Evolutionary conservation across 441 rosid species (phyloP).

Genomic region (Erodium chrysanthum): DNA sequence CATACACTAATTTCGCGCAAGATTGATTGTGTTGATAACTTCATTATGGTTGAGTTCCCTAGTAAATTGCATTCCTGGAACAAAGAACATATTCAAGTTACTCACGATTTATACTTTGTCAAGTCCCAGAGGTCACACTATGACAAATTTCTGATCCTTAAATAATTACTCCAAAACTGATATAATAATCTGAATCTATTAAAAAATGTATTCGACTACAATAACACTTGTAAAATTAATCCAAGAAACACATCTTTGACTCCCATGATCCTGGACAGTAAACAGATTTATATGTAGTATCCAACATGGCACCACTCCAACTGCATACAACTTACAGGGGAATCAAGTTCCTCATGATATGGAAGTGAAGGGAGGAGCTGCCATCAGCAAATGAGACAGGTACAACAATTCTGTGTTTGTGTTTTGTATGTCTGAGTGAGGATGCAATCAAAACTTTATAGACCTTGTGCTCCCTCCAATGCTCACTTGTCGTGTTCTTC

Average conservation of each 20-base stretch:
- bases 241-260: background rate
- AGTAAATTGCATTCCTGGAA: too few species aligned
- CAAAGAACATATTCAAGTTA: too few species aligned
- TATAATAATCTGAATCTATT: too few species aligned
- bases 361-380: background rate
- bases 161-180: too few species aligned
- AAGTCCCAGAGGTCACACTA: too few species aligned
- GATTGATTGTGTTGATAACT: too few species aligned
- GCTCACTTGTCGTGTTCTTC: conserved; percentile 65
- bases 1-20: too few species aligned
- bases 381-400: background rate
- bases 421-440: background rate
- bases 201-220: too few species aligned
- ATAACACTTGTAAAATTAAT: background rate
- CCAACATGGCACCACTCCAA: background rate
- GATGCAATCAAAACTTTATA: conserved; percentile 1
- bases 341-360: background rate
- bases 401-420: background rate
- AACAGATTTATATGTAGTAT: background rate
- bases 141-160: too few species aligned
- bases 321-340: background rate
- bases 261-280: background rate
- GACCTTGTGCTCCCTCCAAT: background rate
- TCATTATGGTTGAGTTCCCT: too few species aligned
- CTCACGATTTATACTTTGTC: too few species aligned